A percentile compares a stretch with the other conserved stretches of the same genome.
These are phyloP conservation scores for Pistacia integerrima DNA, from an alignment of 345 rosid genomes.

Conservation along the genomic window DNA sequence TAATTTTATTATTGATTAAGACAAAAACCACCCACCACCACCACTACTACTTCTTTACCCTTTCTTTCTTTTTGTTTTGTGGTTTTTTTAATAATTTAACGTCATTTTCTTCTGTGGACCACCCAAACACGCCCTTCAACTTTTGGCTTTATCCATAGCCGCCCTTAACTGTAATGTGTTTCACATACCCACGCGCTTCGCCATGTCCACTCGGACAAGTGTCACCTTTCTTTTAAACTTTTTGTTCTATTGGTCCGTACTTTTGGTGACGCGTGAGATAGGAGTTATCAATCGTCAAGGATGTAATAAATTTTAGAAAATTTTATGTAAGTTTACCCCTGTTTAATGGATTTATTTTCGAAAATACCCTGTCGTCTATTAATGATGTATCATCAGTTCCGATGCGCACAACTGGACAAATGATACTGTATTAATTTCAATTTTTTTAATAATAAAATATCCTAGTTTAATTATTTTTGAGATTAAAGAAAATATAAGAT, in stretches of 20 bases:
- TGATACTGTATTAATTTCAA: no score
- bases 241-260: background rate
- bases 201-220: no score
- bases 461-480: no score
- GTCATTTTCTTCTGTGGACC: constrained; percentile 1
- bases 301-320: background rate
- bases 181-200: constrained; percentile 15
- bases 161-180: constrained; percentile 30
- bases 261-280: background rate
- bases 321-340: background rate
- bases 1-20: background rate
- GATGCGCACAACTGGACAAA: no score
- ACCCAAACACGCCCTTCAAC: background rate
- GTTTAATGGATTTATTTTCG: background rate
- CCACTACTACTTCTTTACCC: background rate
- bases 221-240: background rate
- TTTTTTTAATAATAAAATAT: no score
- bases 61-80: background rate
- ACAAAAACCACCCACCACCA: constrained; percentile 5
- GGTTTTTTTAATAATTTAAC: background rate
- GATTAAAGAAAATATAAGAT: no score
- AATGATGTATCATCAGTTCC: background rate
- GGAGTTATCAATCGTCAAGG: no score
- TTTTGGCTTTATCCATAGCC: constrained; percentile 30
- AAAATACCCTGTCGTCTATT: constrained; percentile 7